Base-by-base conservation (phyloP, 164 flowering plant species). In the Liriodendron chinense region DNA sequence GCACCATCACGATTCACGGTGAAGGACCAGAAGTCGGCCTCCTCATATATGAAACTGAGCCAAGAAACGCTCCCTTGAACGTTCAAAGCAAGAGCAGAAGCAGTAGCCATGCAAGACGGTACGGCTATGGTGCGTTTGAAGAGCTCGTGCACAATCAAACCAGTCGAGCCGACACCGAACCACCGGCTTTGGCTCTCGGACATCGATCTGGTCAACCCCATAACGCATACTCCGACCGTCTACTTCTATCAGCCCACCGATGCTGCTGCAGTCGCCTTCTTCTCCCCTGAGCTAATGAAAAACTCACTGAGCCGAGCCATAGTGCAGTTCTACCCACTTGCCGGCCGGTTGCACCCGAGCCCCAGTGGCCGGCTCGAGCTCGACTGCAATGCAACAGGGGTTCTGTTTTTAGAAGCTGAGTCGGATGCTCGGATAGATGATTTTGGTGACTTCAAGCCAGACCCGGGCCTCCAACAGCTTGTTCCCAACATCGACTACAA, bases 301-400 rank as follows among this genome's bases (percentile, higher is more conserved):
- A 66, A 72, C 13, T 77, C 89, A 9, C 48, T 86, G 70, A 78
- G 82, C 59, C 73, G 47, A 48, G 80, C 77, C 0, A 47, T 86
- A 63, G 83, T 80, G 26, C 79, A 74, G 9, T 84, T 81, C 76
- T 86, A 84, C 70, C 89, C 89, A 20, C 57, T 88, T 8, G 87
- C 89, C 1, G 91, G 91, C 7, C 86, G 91, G 2, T 47, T 88
- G 22, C 48, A 64, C 0, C 73, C 76, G 0, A 81, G 62, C 16
- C 74, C 73, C 47, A 14, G n/a, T 9, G 81, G 86, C 48, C 83
- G 89, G 0, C 77, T 89, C 1, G 85, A 83, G 80, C 83, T 89
- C 22, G 66, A 80, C 7, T 89, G 92, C 78, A 86, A 86, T 56
- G 81, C 75, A 8, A 68, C 34, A 71, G 92, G 92, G 1, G 87